phyloP scores from a whole-genome alignment of 2,329 filamentous ascomycete species.

The Curvularia sp. region DNA sequence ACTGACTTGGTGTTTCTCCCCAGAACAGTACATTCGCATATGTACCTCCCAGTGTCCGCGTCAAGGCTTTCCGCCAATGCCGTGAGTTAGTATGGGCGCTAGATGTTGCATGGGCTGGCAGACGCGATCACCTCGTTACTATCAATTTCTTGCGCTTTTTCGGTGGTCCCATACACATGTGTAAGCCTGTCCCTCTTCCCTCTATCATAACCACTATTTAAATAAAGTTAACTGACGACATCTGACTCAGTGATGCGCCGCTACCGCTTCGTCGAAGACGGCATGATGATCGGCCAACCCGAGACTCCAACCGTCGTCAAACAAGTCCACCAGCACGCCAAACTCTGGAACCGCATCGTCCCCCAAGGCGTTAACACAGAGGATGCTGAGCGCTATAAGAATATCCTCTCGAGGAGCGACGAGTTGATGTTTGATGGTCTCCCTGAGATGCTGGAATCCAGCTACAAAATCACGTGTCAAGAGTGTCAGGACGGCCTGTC shows the following conservation, averaged over 20 bases:
- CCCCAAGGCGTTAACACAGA: background rate
- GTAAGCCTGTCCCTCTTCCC: no score
- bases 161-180: conserved; percentile 16
- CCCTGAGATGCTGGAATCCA: background rate
- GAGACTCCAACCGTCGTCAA: background rate
- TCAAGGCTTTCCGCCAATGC: conserved; percentile 27
- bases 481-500: background rate
- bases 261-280: conserved; percentile 17
- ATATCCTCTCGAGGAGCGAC: background rate
- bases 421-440: conserved; percentile 4
- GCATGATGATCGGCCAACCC: conserved; percentile 2
- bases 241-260: conserved; percentile 20
- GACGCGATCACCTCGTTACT: background rate
- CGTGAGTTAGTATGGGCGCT: conserved; percentile 48
- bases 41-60: conserved; percentile 31
- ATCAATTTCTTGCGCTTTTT: conserved; percentile 14
- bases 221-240: no score
- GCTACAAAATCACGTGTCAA: background rate
- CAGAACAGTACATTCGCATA: conserved; percentile 46
- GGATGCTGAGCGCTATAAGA: background rate
- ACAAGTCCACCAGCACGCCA: background rate
- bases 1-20: background rate
- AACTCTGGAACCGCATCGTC: conserved; percentile 8
- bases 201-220: no score
- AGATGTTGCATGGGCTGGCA: conserved; percentile 25